Percentiles rank a stretch among this genome's conserved stretches.
Evolutionary conservation across 2,329 filamentous ascomycete genomes (phyloP).

Genomic region (Trichophyton schoenleinii): DNA sequence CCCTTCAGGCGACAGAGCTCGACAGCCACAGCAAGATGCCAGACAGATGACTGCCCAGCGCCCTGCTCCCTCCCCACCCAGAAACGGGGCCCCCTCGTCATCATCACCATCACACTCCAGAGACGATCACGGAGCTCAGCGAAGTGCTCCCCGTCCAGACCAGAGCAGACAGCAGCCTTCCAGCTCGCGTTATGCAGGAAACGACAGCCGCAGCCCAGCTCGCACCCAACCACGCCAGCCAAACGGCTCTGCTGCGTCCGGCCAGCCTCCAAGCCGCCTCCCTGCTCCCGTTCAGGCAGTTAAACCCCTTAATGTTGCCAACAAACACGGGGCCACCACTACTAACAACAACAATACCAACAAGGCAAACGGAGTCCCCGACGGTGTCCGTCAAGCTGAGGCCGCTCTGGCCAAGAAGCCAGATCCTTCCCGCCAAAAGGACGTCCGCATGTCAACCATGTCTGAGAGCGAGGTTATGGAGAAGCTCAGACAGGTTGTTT

Average conservation of each 20-base stretch:
- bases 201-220: slow-evolving; percentile 24
- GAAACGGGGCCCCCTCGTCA: slow-evolving; percentile 3
- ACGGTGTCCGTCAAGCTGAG: slow-evolving; percentile 79
- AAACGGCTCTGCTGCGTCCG: slow-evolving; percentile 35
- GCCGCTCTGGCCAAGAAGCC: slow-evolving; percentile 77
- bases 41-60: slow-evolving; percentile 59
- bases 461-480: slow-evolving; percentile 95
- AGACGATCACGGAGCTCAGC: slow-evolving; percentile 24
- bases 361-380: slow-evolving; percentile 33
- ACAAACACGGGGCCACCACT: slow-evolving; percentile 43
- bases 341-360: slow-evolving; percentile 19
- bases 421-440: slow-evolving; percentile 60
- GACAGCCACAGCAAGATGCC: slow-evolving; percentile 32
- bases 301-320: slow-evolving; percentile 66
- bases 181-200: slow-evolving; percentile 16
- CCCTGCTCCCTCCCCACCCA: slow-evolving; percentile 62
- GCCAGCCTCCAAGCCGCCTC: slow-evolving; percentile 45
- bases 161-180: slow-evolving; percentile 25
- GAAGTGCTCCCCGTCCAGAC: slow-evolving; percentile 23
- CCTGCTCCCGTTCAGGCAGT: slow-evolving; percentile 46
- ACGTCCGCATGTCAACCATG: slow-evolving; percentile 98
- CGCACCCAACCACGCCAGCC: slow-evolving; percentile 29
- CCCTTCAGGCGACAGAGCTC: slow-evolving; percentile 41
- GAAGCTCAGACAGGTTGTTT: slow-evolving; percentile 84
- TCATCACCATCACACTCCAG: background rate